Evolutionary conservation across 371 early-diverging fungal species (phyloP), one percentile per base, ranked within the genome.

Genomic region (Circinella minor): DNA sequence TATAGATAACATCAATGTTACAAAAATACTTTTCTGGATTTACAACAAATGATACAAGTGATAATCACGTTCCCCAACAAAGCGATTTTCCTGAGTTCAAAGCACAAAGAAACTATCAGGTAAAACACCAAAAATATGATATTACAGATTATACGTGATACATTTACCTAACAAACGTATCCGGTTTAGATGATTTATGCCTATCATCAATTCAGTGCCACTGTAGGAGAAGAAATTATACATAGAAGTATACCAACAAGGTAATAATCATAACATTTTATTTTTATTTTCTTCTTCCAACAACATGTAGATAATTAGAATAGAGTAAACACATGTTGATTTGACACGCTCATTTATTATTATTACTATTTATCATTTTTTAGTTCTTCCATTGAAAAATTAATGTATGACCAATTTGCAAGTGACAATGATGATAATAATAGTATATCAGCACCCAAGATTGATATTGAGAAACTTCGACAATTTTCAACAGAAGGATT

Each of bases 1-100:
- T 60, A 34, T 79, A 88, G 89, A 81, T 90, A 47, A 81, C 85
- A n/a, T 83, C 89, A 0, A 84, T 85, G 37, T 71, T 90, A 8
- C 86, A 86, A 78, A 88, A 88, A 61, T 90, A 90, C 68, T 90
- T 90, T 70, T 87, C 88, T 5, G 87, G 87, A 9, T 89, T 89
- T 48, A 80, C 84, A 4, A 73, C 79, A n/a, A 74, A 70, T 54
- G 57, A 68, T 27, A 72, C 72, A 34, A 62, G 63, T n/a, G 72
- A 74, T 17, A 71, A 74, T 9, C 61, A 70, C n/a, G 47, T 38
- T 49, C 67, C 48, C 3, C 20, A 36, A 17, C 74, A 73, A 66
- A 69, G 70, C 10, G 60, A 71, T 43, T 34, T 67, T 8, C 69
- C 72, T 4, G 69, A 68, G n/a, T 71, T 81, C 6, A 70, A 78